A percentile compares a stretch with the other conserved stretches of the same genome.
Evolutionary conservation across 2,329 filamentous ascomycete species (phyloP).

Genomic region (Ceratocystis destructans): DNA sequence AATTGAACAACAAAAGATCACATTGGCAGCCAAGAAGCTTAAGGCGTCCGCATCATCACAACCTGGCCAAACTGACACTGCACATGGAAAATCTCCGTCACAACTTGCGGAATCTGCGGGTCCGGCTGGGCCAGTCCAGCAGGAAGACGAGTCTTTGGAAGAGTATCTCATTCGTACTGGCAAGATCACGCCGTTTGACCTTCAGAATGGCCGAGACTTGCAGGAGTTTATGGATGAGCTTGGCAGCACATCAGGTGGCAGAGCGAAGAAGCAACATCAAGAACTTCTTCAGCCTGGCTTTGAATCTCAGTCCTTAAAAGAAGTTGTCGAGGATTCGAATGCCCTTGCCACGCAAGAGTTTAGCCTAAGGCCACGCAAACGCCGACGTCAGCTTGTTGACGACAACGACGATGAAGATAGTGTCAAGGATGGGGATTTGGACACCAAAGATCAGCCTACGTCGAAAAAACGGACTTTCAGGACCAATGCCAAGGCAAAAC

Average conservation of each 20-base stretch:
- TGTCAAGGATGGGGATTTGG: slow-evolving; percentile 32
- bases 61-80: background rate
- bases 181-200: slow-evolving; percentile 89
- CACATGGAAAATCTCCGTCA: background rate
- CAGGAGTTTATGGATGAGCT: slow-evolving; percentile 50
- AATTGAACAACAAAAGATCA: slow-evolving; percentile 36
- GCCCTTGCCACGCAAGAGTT: slow-evolving; percentile 12
- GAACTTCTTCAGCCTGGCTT: slow-evolving; percentile 63
- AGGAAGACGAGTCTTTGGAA: slow-evolving; percentile 58
- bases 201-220: slow-evolving; percentile 49
- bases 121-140: slow-evolving; percentile 11
- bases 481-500: background rate
- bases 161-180: slow-evolving; percentile 90
- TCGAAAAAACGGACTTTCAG: slow-evolving; percentile 24
- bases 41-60: background rate
- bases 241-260: slow-evolving; percentile 23
- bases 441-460: slow-evolving; percentile 21
- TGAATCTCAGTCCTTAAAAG: slow-evolving; percentile 30
- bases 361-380: slow-evolving; percentile 12
- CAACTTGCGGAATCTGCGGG: background rate
- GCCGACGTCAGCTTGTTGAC: slow-evolving; percentile 7
- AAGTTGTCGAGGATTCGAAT: background rate
- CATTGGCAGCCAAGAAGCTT: slow-evolving; percentile 44
- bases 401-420: background rate
- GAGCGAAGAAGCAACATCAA: slow-evolving; percentile 52